phyloP scores from a whole-genome alignment of 352 stramenopile genomes.

The Achlya hypogyna region DNA sequence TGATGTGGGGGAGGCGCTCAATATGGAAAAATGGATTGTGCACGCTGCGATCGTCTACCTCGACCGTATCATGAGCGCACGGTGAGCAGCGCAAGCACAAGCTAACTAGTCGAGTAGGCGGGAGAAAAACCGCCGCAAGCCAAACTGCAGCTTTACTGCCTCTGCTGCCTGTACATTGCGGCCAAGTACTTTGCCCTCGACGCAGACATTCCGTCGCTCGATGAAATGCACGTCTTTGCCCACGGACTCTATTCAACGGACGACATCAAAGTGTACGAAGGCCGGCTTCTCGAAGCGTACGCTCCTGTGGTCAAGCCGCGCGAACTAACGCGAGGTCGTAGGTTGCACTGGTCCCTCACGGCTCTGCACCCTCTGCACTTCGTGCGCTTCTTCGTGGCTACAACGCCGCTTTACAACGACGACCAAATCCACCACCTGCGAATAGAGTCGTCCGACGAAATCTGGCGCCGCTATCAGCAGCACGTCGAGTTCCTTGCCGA shows the following conservation, averaged over 20 bases:
- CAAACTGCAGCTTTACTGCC: constrained; percentile 61
- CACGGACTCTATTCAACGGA: constrained; percentile 79
- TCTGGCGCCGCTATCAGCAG: constrained; percentile 47
- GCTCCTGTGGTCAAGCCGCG: constrained; percentile 1
- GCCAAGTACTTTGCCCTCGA: constrained; percentile 74
- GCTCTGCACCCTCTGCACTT: constrained; percentile 72
- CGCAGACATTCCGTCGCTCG: constrained; percentile 67
- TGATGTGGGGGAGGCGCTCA: constrained; percentile 76
- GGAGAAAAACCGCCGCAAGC: background rate
- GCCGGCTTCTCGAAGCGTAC: constrained; percentile 42
- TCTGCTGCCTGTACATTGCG: constrained; percentile 70
- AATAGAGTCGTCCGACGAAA: constrained; percentile 58
- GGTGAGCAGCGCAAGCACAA: background rate
- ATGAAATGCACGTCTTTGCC: constrained; percentile 80
- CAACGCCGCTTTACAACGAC: constrained; percentile 70
- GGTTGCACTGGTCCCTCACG: constrained; percentile 60
- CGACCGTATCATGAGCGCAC: constrained; percentile 50
- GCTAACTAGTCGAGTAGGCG: background rate
- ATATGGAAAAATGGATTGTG: constrained; percentile 72
- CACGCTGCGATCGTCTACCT: constrained; percentile 74
- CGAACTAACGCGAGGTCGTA: constrained; percentile 19
- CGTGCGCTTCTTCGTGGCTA: constrained; percentile 65
- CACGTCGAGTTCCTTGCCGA: constrained; percentile 83
- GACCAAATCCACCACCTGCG: constrained; percentile 63
- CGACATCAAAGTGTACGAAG: constrained; percentile 70